A percentile compares a stretch with the other conserved stretches of the same genome.
Conservation (phyloP, 148 eudicot genomes). For the Arctostaphylos glauca region DNA sequence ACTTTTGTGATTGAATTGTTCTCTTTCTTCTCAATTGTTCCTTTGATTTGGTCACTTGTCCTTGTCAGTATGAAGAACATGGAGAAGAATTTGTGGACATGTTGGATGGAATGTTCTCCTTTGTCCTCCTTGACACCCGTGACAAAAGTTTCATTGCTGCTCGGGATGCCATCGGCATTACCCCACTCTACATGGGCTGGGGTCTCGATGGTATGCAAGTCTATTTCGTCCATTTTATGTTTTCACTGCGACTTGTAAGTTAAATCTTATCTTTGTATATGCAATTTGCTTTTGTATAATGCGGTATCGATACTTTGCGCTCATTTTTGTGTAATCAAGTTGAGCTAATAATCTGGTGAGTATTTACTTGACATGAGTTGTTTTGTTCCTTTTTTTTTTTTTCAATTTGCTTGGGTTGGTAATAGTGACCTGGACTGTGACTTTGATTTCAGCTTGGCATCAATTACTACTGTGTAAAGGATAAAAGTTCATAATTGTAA, state of each 20-base stretch:
- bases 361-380: neutral
- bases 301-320: neutral
- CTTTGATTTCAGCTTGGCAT: neutral
- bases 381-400: neutral
- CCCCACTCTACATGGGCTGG: conserved; percentile 94
- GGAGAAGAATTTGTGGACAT: conserved; percentile 91
- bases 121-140: conserved; percentile 90
- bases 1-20: neutral
- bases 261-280: neutral
- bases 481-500: neutral
- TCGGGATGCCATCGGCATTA: conserved; percentile 88
- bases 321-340: conserved; percentile 6
- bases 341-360: conserved; percentile 3
- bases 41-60: neutral
- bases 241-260: neutral
- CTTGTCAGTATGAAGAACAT: conserved; percentile 73
- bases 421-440: neutral
- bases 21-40: conserved; percentile 1
- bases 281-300: neutral
- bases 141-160: conserved; percentile 88
- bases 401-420: neutral
- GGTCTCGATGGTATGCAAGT: conserved; percentile 82
- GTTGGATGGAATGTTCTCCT: conserved; percentile 97
- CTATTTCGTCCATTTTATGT: neutral
- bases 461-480: neutral